Base-by-base conservation (phyloP, 2,329 filamentous ascomycete genomes). In the Colletotrichum musicola region DNA sequence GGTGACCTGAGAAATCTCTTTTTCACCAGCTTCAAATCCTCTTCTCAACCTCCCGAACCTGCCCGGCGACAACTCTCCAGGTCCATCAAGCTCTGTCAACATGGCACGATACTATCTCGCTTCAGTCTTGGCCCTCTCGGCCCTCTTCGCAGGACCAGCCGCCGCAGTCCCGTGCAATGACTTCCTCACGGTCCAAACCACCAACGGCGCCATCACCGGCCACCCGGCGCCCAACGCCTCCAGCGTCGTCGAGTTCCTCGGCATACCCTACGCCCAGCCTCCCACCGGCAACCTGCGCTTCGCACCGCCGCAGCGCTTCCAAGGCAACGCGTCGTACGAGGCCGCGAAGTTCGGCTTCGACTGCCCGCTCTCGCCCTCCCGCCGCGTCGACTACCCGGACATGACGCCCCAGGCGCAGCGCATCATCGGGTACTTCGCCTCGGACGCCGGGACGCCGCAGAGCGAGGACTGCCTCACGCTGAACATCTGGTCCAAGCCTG, bases 381-480 rank as follows among this genome's bases (percentile, higher is more conserved):
- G 67, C 10, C 65, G 73, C 1, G 68, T 75, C n/a, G 62, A 74
- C 49, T 74, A 74, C 27, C 75, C 74, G 0, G 72, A 69, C 14
- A 74, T 78, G 55, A 78, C 75, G 4, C 71, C 76, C 5, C 77
- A 78, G 64, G 75, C 77, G 0, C 77, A 74, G 68, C 71, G 64
- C 3, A 72, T 75, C 44, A 62, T 77, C 18, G 38, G 50, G 6
- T 69, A 62, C 22, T 68, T 68, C 30, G 65, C 65, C 6, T 68
- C 65, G 2, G 40, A 25, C 1, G 61, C 65, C 0, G 73, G 73
- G 7, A 74, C 74, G 13, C 64, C 73, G 4, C 68, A 75, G 53
- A 74, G 74, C 58, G 80, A 82, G 61, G 80, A 82, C 63, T 82
- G 80, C 35, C 68, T 83, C 10, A 77, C 76, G 0, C 68, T 82